A percentile compares a stretch with the other conserved stretches of the same genome.
Evolutionary conservation across 192 early-diverging fungal species (phyloP).

Genomic region (Coemansia sp.): DNA sequence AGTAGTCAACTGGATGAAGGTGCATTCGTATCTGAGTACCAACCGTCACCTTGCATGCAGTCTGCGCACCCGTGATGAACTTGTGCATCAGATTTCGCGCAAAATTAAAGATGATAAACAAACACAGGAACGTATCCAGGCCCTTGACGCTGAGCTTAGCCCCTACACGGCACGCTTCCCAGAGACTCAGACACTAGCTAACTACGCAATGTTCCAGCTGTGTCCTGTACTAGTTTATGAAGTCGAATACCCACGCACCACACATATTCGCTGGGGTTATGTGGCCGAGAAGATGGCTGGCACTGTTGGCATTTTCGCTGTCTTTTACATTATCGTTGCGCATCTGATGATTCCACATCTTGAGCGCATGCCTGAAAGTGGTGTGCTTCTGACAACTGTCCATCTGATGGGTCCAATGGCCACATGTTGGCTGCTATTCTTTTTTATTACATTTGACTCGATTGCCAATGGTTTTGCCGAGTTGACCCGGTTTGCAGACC

Average conservation of each 20-base stretch:
- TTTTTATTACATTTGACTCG: conserved; percentile 96
- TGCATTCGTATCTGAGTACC: conserved; percentile 86
- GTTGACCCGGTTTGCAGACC: conserved; percentile 90
- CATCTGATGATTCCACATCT: conserved; percentile 84
- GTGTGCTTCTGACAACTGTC: conserved; percentile 59
- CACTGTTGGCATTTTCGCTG: conserved; percentile 72
- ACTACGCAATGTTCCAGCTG: conserved; percentile 85
- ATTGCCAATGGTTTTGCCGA: conserved; percentile 97
- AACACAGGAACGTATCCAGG: conserved; percentile 40
- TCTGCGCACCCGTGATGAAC: conserved; percentile 18
- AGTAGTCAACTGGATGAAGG: conserved; percentile 93
- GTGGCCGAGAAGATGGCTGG: conserved; percentile 82
- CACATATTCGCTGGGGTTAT: conserved; percentile 78
- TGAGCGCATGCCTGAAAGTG: conserved; percentile 60
- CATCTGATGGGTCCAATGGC: conserved; percentile 86
- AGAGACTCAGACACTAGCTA: conserved; percentile 73
- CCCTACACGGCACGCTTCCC: conserved; percentile 68
- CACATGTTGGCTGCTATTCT: conserved; percentile 86
- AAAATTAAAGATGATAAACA: conserved; percentile 9
- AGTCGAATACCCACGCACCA: conserved; percentile 86
- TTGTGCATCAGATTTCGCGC: conserved; percentile 3
- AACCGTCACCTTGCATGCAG: conserved; percentile 69
- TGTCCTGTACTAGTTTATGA: conserved; percentile 92
- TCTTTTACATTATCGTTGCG: conserved; percentile 84
- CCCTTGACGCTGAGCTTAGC: conserved; percentile 59